These are phyloP conservation scores for Stemphylium vesicarium DNA, from an alignment of 2,329 filamentous ascomycete species.

Conservation along the genomic window DNA sequence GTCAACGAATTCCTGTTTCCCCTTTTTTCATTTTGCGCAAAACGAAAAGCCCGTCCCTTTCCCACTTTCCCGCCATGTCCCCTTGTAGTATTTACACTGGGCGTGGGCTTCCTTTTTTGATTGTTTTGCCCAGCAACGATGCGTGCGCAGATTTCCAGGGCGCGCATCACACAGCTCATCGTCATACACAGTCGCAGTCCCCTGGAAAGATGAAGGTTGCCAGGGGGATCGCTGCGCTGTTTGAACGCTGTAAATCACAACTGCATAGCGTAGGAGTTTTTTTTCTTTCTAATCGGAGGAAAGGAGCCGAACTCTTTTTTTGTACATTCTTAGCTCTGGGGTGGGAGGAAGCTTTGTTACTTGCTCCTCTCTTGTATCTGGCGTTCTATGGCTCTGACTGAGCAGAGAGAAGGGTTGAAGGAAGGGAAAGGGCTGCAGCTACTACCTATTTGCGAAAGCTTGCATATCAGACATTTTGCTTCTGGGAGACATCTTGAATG, in stretches of 20 bases:
- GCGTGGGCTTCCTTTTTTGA: not conserved
- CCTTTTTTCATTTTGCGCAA: constrained; percentile 1
- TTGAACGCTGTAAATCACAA: constrained; percentile 26
- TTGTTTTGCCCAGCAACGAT: not conserved
- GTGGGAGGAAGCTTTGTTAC: constrained; percentile 9
- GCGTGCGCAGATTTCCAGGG: not conserved
- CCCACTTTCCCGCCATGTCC: not conserved
- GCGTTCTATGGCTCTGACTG: constrained; percentile 1
- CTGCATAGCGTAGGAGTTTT: constrained; percentile 45
- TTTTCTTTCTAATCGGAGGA: not conserved
- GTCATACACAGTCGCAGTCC: too few relatives aligned
- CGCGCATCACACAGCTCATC: not conserved
- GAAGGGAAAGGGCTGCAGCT: too few relatives aligned
- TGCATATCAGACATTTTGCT: too few relatives aligned
- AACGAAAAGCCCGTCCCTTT: constrained; percentile 1
- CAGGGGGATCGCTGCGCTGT: not conserved
- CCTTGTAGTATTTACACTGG: constrained; percentile 4
- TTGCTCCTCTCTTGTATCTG: constrained; percentile 4
- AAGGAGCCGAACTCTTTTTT: constrained; percentile 4
- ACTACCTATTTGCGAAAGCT: too few relatives aligned
- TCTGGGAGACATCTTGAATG: too few relatives aligned
- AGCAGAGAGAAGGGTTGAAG: not conserved
- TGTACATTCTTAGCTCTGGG: constrained; percentile 29
- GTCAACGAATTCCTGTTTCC: not conserved
- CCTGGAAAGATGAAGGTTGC: too few relatives aligned